Base-by-base conservation (phyloP, 2,329 filamentous ascomycete species). In the Diaporthe eres region DNA sequence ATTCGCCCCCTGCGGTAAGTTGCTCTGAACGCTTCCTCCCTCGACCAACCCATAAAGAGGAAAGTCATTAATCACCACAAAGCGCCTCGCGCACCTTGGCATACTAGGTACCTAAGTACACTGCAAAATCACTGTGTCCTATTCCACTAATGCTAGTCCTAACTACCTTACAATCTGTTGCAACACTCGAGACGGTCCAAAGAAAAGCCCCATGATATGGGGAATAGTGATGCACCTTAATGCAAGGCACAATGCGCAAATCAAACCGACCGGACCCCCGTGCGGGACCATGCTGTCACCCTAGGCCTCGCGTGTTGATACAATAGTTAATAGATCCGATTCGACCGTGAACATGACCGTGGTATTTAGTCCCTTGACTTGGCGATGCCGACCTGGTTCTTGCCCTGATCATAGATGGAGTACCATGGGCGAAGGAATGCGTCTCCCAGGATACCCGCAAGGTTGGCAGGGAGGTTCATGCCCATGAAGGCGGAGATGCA, bases 401-500 rank as follows among this genome's bases (percentile, higher is more conserved):
- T 96, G 85, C 94, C 96, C 77, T 98, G 90, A 86, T 99, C 95
- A 84, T 99, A 99, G 83, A 99, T 94, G 79, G 95, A 98, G 91
- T 98, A 98, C 90, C 93, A 97, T 84, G 90, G 94, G 86, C 95
- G 92, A 83, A 94, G 88, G 90, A 94, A 94, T 67, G 92, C 94
- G 85, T 98, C 95, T 82, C 97, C 97, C 37, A 99, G 92, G 79
- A 99, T 99, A 37, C 75, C 75, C 77, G 95, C 96, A 79, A 99
- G 92, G 80, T 97, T 97, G 63, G 97, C 96, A 75, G 95, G 94
- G 87, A 95, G 92, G 85, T 96, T 97, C 93, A 98, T 98, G 81
- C 95, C 96, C 92, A 98, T 97, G 88, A 99, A 98, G 80, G 95
- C 94, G 78, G 95, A 98, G 86, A 99, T 98, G 87, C 97, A 99